Base-by-base conservation (phyloP, 441 rosid genomes). In the Raphanus hybrid region DNA sequence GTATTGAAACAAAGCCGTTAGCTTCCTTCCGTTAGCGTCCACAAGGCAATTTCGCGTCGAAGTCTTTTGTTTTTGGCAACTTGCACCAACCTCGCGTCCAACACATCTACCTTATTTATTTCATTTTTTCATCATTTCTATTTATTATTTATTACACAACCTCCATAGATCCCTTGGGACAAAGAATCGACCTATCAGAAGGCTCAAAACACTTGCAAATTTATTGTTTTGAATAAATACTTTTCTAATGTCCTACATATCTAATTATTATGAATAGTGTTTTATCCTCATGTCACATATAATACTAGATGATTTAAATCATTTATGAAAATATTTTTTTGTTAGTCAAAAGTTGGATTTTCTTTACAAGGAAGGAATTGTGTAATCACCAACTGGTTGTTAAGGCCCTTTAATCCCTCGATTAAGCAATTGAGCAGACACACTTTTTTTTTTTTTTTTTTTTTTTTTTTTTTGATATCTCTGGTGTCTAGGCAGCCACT, bases 101-200 rank as follows among this genome's bases (percentile, higher is more conserved):
- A 79, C 82, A 55, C 82, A 79, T 68, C 82, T 75, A 79, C 82
- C 82, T 70, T 79, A 70, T 70, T 79, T 69, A 79, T 69, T 74
- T 74, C 75, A 74, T 74, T 64, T 43, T 26, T 64, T 74, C 75
- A 74, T 74, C 72, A 64, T 78, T 37, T 59, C 65, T 60, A 12
- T 67, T 37, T 52, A 29, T 48, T 64, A 58, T 74, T 79, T 70
- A 79, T 75, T 79, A 75, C 73, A 75, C 82, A 75, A 70, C 82
- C 82, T 79, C 82, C 69, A 34, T 64, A 70, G 76, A 79, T 74
- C 82, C 64, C 32, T 6, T 69, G 75, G 67, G 82, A 74, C 75
- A 70, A 11, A 0, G 63, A 64, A 74, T 79, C 71, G 59, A 70
- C 82, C 69, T 7, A 74, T 75, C 58, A 69, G 32, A 64, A 43